These are phyloP conservation scores for Starmerella lactis-condensi DNA, from an alignment of 805 yeast species.

Conservation along the genomic window DNA sequence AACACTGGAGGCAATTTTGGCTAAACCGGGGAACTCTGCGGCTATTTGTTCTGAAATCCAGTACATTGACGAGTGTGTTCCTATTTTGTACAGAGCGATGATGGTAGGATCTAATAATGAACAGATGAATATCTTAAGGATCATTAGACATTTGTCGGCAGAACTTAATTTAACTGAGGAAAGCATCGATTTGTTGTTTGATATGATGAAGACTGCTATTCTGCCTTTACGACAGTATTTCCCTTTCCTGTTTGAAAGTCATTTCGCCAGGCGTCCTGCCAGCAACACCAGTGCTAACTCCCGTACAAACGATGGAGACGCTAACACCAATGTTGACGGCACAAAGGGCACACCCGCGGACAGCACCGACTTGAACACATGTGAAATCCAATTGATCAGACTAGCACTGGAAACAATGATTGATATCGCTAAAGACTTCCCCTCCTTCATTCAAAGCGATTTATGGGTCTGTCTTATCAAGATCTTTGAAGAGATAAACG, in stretches of 20 bases:
- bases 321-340: conserved; percentile 1
- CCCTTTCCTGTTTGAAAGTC: conserved; percentile 37
- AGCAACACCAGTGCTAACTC: not conserved
- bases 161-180: conserved; percentile 29
- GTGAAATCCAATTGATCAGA: conserved; percentile 28
- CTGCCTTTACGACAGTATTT: conserved; percentile 40
- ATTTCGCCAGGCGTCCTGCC: conserved; percentile 18
- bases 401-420: conserved; percentile 33
- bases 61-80: conserved; percentile 50
- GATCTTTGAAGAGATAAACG: conserved; percentile 32
- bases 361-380: no score
- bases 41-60: conserved; percentile 15
- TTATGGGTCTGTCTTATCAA: conserved; percentile 51
- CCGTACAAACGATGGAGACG: conserved; percentile 11
- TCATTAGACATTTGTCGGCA: conserved; percentile 38
- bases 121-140: conserved; percentile 32
- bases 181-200: conserved; percentile 66
- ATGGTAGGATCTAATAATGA: conserved; percentile 35
- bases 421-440: conserved; percentile 47
- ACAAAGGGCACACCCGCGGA: conserved; percentile 22
- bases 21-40: conserved; percentile 30
- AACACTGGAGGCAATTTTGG: conserved; percentile 40
- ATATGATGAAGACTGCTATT: conserved; percentile 51
- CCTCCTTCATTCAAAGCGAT: conserved; percentile 50
- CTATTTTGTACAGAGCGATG: conserved; percentile 53